These are phyloP conservation scores for Oidiodendron maius DNA, from an alignment of 495 filamentous ascomycete species.

Conservation along the genomic window DNA sequence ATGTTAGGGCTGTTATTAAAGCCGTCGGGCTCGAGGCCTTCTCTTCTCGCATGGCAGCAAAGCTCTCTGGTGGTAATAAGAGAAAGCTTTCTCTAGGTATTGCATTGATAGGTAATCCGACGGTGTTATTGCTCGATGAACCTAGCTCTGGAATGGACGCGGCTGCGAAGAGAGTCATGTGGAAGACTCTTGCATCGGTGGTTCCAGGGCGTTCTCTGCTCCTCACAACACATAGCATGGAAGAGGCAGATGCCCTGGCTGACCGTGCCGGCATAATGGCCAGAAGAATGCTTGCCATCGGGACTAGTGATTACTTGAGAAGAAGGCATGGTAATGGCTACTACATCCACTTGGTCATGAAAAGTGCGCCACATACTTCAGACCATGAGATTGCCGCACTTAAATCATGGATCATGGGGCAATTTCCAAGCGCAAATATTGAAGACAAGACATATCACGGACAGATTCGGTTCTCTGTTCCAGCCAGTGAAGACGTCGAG, in stretches of 20 bases:
- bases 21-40: slow-evolving; percentile 58
- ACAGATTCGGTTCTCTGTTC: slow-evolving; percentile 72
- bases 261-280: slow-evolving; percentile 66
- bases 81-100: slow-evolving; percentile 69
- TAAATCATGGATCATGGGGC: slow-evolving; percentile 50
- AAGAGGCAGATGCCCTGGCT: slow-evolving; percentile 71
- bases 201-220: slow-evolving; percentile 56
- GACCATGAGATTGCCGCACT: slow-evolving; percentile 59
- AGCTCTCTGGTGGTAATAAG: slow-evolving; percentile 69
- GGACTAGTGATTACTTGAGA: slow-evolving; percentile 53
- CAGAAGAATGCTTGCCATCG: slow-evolving; percentile 65
- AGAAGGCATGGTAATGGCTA: slow-evolving; percentile 54
- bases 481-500: slow-evolving; percentile 26
- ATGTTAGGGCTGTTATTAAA: slow-evolving; percentile 51
- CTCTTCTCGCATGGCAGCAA: slow-evolving; percentile 53
- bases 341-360: slow-evolving; percentile 62
- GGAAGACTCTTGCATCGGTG: slow-evolving; percentile 57
- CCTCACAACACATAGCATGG: slow-evolving; percentile 75
- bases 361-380: slow-evolving; percentile 61
- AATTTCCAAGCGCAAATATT: slow-evolving; percentile 52
- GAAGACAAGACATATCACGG: slow-evolving; percentile 77
- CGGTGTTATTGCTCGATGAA: slow-evolving; percentile 67
- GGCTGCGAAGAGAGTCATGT: slow-evolving; percentile 69
- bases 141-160: slow-evolving; percentile 67
- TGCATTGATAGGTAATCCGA: slow-evolving; percentile 69